Evolutionary conservation across 2,329 filamentous ascomycete genomes (phyloP), one percentile per base, ranked within the genome.

Genomic region (Kalaharituber pfeilii): DNA sequence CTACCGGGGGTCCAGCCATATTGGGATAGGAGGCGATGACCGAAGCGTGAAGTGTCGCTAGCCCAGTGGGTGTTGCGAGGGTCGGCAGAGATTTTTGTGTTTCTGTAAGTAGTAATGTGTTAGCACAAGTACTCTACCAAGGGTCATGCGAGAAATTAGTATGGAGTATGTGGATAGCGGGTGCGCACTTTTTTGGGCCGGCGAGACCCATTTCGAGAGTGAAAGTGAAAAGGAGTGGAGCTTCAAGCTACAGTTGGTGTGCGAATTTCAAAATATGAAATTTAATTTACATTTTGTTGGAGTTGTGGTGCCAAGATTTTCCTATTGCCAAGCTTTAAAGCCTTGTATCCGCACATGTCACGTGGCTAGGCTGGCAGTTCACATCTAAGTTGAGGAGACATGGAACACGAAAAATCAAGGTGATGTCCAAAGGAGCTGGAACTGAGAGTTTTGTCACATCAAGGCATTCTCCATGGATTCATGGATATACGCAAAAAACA

Each of bases 31-130:
- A 96, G 89, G 66, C 81, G 85, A 68, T 94, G 88, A 62, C 91
- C 91, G 67, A 91, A 96, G 53, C 80, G 81, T 54, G 76, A 77
- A 60, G 82, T 85, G 66, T 88, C 82, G 64, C 82, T 81, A 54
- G 82, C 81, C 91, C 91, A 98, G 75, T 78, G 80, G 49, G 86
- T 94, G 69, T 96, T 98, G 71, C 96, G 95, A 6, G 91, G 91
- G 69, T 98, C 91, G 67, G 83, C 76, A 61, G 82, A 83, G 66
- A 96, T 80, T 71, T 89, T 94, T 49, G 74, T 74, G 63, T 71
- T 73, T 63, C 76, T 79, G 62, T 61, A 57, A 62, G 56, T 53
- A 56, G 18, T 52, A 36, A 39, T 57, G 7, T 51, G 22, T 53
- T 5, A 33, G 22, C 20, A n/a, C n/a, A n/a, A n/a, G n/a, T n/a